A percentile compares a stretch with the other conserved stretches of the same genome.
Conservation (phyloP, 2,329 filamentous ascomycete species). For the Xylariaceae sp. region DNA sequence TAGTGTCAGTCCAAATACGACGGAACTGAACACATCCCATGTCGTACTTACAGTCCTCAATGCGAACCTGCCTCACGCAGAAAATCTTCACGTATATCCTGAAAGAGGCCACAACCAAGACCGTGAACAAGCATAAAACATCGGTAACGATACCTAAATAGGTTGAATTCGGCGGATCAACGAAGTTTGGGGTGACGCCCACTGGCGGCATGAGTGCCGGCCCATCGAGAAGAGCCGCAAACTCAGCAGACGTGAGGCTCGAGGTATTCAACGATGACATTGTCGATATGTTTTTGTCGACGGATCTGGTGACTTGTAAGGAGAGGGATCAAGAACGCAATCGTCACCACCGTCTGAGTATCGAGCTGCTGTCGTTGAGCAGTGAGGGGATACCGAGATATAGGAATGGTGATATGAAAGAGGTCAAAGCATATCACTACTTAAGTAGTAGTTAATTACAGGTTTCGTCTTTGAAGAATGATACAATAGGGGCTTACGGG, state of each 20-base stretch:
- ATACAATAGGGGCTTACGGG: too few relatives aligned
- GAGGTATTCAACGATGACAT: neutral
- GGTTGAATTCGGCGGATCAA: conserved; percentile 14
- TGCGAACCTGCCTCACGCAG: conserved; percentile 7
- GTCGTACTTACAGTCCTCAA: conserved; percentile 22
- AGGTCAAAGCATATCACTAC: too few relatives aligned
- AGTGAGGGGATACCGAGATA: too few relatives aligned
- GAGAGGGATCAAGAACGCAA: too few relatives aligned
- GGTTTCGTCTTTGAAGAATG: too few relatives aligned
- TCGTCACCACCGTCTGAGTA: too few relatives aligned
- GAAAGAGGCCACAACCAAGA: neutral
- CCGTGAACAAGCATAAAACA: conserved; percentile 5
- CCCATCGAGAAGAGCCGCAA: conserved; percentile 4
- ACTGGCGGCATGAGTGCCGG: conserved; percentile 12
- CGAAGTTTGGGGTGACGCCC: conserved; percentile 10
- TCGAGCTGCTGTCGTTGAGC: too few relatives aligned
- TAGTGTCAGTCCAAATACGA: too few relatives aligned
- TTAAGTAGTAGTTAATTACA: too few relatives aligned
- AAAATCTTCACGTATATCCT: conserved; percentile 16
- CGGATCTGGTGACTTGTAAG: too few relatives aligned
- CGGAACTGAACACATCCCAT: too few relatives aligned
- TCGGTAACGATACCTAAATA: conserved; percentile 2
- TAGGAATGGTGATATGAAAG: too few relatives aligned
- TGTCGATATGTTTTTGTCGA: neutral
- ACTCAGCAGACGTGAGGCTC: neutral